phyloP scores from a whole-genome alignment of 345 rosid genomes.

The Brassica cretica region DNA sequence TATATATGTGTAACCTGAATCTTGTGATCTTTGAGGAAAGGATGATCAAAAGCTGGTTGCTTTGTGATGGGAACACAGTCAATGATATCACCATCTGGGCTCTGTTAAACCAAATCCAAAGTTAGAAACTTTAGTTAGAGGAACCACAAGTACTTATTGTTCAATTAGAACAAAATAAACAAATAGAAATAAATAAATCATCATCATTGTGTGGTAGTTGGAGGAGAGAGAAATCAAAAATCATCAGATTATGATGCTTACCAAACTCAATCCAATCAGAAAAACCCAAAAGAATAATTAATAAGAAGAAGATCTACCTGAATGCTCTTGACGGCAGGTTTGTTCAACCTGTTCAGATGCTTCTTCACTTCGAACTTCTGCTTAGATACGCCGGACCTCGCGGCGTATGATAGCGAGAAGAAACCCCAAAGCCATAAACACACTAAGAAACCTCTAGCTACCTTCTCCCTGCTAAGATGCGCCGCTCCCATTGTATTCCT shows the following conservation, averaged over 20 bases:
- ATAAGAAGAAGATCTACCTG: slow-evolving; percentile 47
- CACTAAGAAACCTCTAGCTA: slow-evolving; percentile 38
- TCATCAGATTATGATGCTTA: slow-evolving; percentile 28
- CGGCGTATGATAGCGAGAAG: slow-evolving; percentile 51
- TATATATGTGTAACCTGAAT: slow-evolving; percentile 57
- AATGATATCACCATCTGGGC: slow-evolving; percentile 77
- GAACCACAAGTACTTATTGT: slow-evolving; percentile 1
- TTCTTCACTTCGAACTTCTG: slow-evolving; percentile 76
- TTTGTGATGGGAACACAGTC: slow-evolving; percentile 83
- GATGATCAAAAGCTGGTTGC: slow-evolving; percentile 98
- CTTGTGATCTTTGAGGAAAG: slow-evolving; percentile 91
- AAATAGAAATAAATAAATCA: slow-evolving; percentile 19
- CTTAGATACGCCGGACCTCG: slow-evolving; percentile 63
- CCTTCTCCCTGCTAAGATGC: slow-evolving; percentile 43
- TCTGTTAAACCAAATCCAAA: slow-evolving; percentile 44
- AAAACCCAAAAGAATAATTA: not conserved
- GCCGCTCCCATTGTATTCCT: slow-evolving; percentile 35
- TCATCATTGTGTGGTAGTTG: not conserved
- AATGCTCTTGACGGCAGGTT: slow-evolving; percentile 77
- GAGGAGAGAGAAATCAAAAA: slow-evolving; percentile 33
- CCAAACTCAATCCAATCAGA: slow-evolving; percentile 20
- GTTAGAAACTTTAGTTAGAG: slow-evolving; percentile 6
- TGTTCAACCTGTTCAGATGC: slow-evolving; percentile 88
- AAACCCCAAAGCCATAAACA: slow-evolving; percentile 49
- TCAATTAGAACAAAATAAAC: slow-evolving; percentile 14